A percentile compares a stretch with the other conserved stretches of the same genome.
Evolutionary conservation across 768 basidiomycete genomes (phyloP).

Genomic region (Mrakia frigida): DNA sequence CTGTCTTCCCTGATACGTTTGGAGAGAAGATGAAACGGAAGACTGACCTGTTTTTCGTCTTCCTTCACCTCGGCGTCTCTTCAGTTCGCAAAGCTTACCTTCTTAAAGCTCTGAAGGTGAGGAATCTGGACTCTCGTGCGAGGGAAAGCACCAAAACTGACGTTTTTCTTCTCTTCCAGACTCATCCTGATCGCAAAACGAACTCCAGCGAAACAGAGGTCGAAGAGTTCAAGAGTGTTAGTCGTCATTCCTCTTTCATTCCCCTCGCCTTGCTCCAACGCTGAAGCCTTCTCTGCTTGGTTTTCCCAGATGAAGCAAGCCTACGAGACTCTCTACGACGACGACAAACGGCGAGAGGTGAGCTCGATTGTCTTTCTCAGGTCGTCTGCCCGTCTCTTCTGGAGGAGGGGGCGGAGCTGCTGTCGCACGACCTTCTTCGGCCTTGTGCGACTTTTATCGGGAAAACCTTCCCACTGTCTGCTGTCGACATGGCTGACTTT

Average conservation of each 20-base stretch:
- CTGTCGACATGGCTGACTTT: background rate
- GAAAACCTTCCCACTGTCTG: background rate
- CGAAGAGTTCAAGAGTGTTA: background rate
- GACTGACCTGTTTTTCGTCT: background rate
- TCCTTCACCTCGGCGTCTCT: background rate
- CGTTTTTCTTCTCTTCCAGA: background rate
- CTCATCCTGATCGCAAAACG: constrained; percentile 12
- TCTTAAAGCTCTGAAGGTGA: background rate
- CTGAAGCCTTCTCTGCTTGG: background rate
- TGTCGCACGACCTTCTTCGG: background rate
- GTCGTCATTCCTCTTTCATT: background rate
- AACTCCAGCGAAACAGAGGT: background rate
- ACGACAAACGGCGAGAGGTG: constrained; percentile 3
- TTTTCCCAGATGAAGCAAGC: constrained; percentile 2
- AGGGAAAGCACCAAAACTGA: background rate
- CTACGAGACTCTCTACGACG: constrained; percentile 3
- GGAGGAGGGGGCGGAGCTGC: background rate
- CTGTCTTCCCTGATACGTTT: background rate
- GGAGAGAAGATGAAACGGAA: background rate
- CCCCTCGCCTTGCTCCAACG: background rate
- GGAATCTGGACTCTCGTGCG: background rate
- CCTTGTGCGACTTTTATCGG: background rate
- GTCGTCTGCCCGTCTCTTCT: background rate
- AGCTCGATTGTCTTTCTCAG: background rate
- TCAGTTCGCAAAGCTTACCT: constrained; percentile 11